These are phyloP conservation scores for Pseudohalonectria lignicola DNA, from an alignment of 2,329 filamentous ascomycete species.

Conservation along the genomic window DNA sequence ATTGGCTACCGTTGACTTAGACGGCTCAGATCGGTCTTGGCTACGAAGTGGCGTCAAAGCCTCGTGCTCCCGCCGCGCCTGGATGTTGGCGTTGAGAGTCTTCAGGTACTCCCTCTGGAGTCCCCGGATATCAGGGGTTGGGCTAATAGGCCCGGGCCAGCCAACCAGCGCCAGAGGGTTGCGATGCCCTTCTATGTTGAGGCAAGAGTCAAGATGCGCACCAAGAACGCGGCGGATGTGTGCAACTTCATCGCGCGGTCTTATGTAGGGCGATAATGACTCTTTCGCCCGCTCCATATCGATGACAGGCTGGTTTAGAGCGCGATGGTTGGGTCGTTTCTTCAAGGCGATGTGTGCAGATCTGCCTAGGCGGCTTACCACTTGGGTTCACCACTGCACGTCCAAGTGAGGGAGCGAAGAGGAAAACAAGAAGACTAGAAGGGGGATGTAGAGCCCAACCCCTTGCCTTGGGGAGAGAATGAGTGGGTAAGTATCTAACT, in stretches of 20 bases:
- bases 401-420: too few relatives aligned
- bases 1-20: slow-evolving; percentile 5
- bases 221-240: slow-evolving; percentile 45
- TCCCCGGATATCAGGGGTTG: slow-evolving; percentile 27
- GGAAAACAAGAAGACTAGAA: too few relatives aligned
- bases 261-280: slow-evolving; percentile 40
- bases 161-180: slow-evolving; percentile 38
- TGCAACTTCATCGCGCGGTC: slow-evolving; percentile 43
- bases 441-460: too few relatives aligned
- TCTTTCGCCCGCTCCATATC: slow-evolving; percentile 1
- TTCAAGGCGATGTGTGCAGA: too few relatives aligned
- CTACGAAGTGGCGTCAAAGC: slow-evolving; percentile 8
- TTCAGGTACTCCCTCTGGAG: slow-evolving; percentile 43
- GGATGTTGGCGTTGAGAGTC: slow-evolving; percentile 38
- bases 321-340: too few relatives aligned
- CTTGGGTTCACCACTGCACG: too few relatives aligned
- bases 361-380: too few relatives aligned
- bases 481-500: too few relatives aligned
- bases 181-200: slow-evolving; percentile 27
- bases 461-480: too few relatives aligned
- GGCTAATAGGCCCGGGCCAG: slow-evolving; percentile 20
- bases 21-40: too few relatives aligned
- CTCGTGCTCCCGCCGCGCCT: slow-evolving; percentile 37
- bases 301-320: too few relatives aligned
- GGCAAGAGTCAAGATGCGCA: slow-evolving; percentile 37